Evolutionary conservation across 768 basidiomycete species (phyloP).

Genomic region (Boletus insuetus): DNA sequence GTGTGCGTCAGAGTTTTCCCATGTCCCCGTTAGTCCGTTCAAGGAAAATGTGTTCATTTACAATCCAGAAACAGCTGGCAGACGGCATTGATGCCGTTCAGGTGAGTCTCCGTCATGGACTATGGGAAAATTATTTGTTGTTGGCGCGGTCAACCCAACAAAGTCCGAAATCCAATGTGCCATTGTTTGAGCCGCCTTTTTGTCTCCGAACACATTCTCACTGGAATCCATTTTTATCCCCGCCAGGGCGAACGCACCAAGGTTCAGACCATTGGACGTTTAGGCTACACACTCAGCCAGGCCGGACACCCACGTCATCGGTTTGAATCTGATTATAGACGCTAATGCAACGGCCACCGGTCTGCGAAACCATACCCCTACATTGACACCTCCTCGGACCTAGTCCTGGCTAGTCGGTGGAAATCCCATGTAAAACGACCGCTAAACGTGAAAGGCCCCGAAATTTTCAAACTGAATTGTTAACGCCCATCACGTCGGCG

Average conservation of each 20-base stretch:
- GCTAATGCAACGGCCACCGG: constrained; percentile 6
- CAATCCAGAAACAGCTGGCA: constrained; percentile 6
- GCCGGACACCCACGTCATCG: constrained; percentile 13
- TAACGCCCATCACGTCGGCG: constrained; percentile 20
- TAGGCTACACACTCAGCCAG: constrained; percentile 5
- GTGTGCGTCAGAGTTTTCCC: constrained; percentile 12
- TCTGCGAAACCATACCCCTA: constrained; percentile 3
- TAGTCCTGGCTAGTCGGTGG: neutral
- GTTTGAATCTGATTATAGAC: neutral
- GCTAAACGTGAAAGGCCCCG: constrained; percentile 4
- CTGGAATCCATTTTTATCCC: constrained; percentile 19
- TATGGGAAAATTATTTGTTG: constrained; percentile 24
- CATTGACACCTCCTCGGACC: constrained; percentile 23
- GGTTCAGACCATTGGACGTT: constrained; percentile 2
- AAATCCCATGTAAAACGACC: constrained; percentile 12
- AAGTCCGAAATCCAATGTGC: constrained; percentile 17
- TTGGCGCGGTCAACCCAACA: constrained; percentile 20
- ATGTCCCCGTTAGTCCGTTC: constrained; percentile 16
- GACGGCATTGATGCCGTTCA: neutral
- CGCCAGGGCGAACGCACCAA: neutral
- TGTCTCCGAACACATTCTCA: constrained; percentile 24
- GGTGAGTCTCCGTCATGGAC: constrained; percentile 7
- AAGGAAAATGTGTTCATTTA: constrained; percentile 9
- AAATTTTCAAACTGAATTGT: constrained; percentile 9
- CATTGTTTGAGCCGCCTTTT: constrained; percentile 2